Base-by-base conservation (phyloP, 2,329 filamentous ascomycete genomes). In the Plenodomus biglobosus region DNA sequence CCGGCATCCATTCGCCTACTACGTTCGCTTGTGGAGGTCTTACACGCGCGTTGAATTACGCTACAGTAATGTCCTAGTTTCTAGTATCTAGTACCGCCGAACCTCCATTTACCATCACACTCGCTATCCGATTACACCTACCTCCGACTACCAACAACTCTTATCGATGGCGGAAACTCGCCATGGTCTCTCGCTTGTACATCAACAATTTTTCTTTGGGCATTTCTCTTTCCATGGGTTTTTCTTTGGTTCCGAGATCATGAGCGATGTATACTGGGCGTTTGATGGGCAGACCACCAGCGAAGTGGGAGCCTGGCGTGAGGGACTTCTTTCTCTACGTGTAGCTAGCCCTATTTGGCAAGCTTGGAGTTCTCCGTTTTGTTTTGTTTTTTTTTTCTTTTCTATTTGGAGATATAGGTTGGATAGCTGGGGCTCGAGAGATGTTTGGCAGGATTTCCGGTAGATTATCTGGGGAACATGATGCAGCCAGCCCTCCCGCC, bases 21-120 rank as follows among this genome's bases (percentile, higher is more conserved):
- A 50, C 47, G 37, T 50, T 55, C 38, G 37, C 37, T 42, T 42
- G 53, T 59, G 56, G 61, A 55, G 60, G 55, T 52, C 52, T 46
- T 20, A 37, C 35, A 52, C 48, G 55, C 53, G 52, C 57, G 56
- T 59, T 59, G 57, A 62, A 47, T 55, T 64, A 62, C 58, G 50
- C 52, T 32, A 54, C 43, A 52, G 58, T 66, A 66, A 66, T 66
- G 63, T 65, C 60, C 59, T 64, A 66, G 61, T 66, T 54, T 54
- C 52, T 65, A 64, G 53, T 62, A 44, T 55, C 56, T 63, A 61
- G 58, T 64, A 53, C 53, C 52, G 56, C 52, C 44, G 15, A 32
- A 48, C 56, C 59, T 62, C 57, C 53, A 61, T 52, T 55, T 24
- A 43, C 24, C 21, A 5, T 37, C 13, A 52, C 52, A 46, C 52